These are phyloP conservation scores for Coemansia brasiliensis DNA, from an alignment of 192 early-diverging fungal species.

Conservation along the genomic window DNA sequence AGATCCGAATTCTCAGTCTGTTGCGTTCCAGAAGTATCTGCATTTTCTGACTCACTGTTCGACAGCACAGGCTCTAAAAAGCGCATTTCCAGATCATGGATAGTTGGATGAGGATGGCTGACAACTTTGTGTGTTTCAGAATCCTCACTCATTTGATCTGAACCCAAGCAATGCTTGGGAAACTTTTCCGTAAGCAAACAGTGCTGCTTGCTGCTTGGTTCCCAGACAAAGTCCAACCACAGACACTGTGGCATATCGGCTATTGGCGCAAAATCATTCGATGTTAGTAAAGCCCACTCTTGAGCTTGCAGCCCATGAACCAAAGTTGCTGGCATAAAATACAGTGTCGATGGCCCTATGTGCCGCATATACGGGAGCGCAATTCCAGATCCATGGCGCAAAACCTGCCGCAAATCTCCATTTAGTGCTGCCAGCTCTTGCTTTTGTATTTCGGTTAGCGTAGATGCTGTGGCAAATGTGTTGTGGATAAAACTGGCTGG, in stretches of 20 bases:
- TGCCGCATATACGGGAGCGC: slow-evolving; percentile 38
- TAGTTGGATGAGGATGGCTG: slow-evolving; percentile 23
- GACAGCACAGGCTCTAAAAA: slow-evolving; percentile 26
- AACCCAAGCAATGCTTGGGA: slow-evolving; percentile 22
- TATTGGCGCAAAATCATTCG: slow-evolving; percentile 7
- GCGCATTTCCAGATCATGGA: slow-evolving; percentile 31
- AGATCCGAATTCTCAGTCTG: background rate
- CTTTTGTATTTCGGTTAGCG: slow-evolving; percentile 38
- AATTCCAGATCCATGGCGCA: slow-evolving; percentile 35
- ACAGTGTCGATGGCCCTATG: slow-evolving; percentile 40
- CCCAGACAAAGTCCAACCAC: slow-evolving; percentile 47
- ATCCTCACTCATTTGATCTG: slow-evolving; percentile 25
- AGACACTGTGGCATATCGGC: slow-evolving; percentile 17
- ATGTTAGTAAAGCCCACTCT: slow-evolving; percentile 17
- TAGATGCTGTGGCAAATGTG: slow-evolving; percentile 36
- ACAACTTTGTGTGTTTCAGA: slow-evolving; percentile 19
- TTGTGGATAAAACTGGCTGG: slow-evolving; percentile 49
- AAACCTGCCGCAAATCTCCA: slow-evolving; percentile 20
- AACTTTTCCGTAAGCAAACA: slow-evolving; percentile 26
- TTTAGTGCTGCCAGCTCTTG: slow-evolving; percentile 34
- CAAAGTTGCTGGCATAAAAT: slow-evolving; percentile 26
- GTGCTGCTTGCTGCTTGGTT: slow-evolving; percentile 27
- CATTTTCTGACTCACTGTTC: background rate
- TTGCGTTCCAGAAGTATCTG: background rate
- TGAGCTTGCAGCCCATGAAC: slow-evolving; percentile 9